Conservation (phyloP, 495 filamentous ascomycete genomes). For the Cercophora sp. region DNA sequence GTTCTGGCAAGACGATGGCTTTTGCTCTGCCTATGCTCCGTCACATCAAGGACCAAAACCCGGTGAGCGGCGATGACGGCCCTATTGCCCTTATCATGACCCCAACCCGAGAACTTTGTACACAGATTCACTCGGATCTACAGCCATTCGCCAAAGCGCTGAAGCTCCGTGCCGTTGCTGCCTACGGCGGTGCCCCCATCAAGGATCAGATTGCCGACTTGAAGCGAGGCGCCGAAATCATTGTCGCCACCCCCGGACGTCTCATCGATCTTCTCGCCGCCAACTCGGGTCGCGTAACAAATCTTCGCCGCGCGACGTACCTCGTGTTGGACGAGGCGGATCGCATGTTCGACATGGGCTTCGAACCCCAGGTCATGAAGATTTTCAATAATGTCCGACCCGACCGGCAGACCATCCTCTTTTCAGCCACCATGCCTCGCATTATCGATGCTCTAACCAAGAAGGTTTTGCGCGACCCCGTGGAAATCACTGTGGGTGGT, state of each 20-base stretch:
- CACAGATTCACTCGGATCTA: constrained; percentile 91
- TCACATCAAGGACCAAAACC: constrained; percentile 91
- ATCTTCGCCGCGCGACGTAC: constrained; percentile 83
- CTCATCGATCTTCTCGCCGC: constrained; percentile 93
- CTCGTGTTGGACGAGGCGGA: constrained; percentile 96
- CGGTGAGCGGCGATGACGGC: constrained; percentile 79
- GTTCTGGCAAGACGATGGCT: constrained; percentile 97
- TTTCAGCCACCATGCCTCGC: constrained; percentile 94
- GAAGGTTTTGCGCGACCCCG: constrained; percentile 77
- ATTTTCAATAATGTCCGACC: constrained; percentile 88
- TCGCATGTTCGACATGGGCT: constrained; percentile 99
- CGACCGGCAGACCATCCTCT: constrained; percentile 87
- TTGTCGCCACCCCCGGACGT: constrained; percentile 93
- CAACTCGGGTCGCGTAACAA: constrained; percentile 89
- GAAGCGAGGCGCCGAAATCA: constrained; percentile 90
- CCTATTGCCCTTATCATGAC: constrained; percentile 87
- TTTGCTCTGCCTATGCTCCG: constrained; percentile 95
- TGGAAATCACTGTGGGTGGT: constrained; percentile 91
- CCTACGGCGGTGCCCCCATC: constrained; percentile 93
- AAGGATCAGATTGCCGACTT: constrained; percentile 97
- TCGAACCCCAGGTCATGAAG: constrained; percentile 97
- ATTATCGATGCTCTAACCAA: constrained; percentile 89
- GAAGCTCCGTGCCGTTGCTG: constrained; percentile 87
- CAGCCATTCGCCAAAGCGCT: constrained; percentile 89
- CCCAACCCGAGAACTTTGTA: constrained; percentile 90